Percentiles rank a stretch among this genome's conserved stretches.
phyloP scores from a whole-genome alignment of 2,329 filamentous ascomycete species.

The Arthroderma sp. region DNA sequence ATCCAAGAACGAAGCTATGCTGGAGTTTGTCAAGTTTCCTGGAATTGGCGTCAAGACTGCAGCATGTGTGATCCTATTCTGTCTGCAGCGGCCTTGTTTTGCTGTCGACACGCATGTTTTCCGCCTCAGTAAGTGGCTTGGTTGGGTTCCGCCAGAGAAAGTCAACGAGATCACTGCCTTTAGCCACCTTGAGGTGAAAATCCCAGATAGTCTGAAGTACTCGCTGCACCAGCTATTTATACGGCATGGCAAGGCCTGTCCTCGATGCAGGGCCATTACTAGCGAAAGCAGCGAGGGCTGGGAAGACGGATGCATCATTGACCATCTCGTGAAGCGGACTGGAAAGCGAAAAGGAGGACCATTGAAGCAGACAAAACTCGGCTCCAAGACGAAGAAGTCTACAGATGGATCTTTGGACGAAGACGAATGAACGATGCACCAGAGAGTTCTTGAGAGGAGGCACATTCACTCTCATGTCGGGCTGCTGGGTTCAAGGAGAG shows the following conservation, averaged over 20 bases:
- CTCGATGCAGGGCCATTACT: constrained; percentile 49
- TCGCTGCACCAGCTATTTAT: constrained; percentile 51
- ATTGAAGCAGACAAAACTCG: not conserved
- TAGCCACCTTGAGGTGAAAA: constrained; percentile 47
- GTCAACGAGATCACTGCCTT: constrained; percentile 41
- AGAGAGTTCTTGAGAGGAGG: not conserved
- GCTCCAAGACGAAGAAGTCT: not conserved
- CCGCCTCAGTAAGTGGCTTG: constrained; percentile 49
- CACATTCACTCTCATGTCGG: too few species aligned
- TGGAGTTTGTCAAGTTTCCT: constrained; percentile 45
- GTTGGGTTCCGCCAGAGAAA: constrained; percentile 45
- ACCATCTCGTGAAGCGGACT: constrained; percentile 48
- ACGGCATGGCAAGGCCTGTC: constrained; percentile 50
- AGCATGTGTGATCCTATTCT: constrained; percentile 53
- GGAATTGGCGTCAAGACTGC: constrained; percentile 57
- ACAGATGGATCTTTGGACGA: not conserved
- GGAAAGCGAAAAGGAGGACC: constrained; percentile 36
- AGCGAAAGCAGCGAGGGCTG: constrained; percentile 50
- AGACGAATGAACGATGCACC: not conserved
- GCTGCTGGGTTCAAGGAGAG: too few species aligned
- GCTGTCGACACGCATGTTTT: constrained; percentile 58
- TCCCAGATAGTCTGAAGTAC: constrained; percentile 53
- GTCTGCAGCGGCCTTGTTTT: constrained; percentile 50
- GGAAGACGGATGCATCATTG: constrained; percentile 52
- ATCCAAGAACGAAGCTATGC: constrained; percentile 45